These are phyloP conservation scores for Draba incana DNA, from an alignment of 345 rosid genomes.

Conservation along the genomic window DNA sequence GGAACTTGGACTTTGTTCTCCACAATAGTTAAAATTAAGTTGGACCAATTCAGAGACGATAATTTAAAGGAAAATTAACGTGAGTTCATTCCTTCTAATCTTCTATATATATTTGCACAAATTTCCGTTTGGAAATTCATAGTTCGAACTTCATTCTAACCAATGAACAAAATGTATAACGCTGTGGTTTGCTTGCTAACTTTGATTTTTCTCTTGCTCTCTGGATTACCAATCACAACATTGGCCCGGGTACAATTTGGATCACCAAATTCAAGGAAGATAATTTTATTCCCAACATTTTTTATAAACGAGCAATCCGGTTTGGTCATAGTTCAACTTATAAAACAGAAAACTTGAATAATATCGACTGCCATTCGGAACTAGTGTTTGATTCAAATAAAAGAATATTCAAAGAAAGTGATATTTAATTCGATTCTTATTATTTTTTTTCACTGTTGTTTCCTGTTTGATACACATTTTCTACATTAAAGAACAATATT, in stretches of 20 bases:
- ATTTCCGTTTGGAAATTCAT: not conserved
- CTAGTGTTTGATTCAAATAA: too few relatives aligned
- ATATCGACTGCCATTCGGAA: too few relatives aligned
- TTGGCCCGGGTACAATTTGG: constrained; percentile 10
- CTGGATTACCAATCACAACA: not conserved
- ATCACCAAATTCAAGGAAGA: not conserved
- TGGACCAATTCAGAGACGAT: constrained; percentile 1
- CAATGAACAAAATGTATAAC: constrained; percentile 4
- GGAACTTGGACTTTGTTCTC: not conserved
- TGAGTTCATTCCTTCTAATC: not conserved
- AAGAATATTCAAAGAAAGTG: not conserved
- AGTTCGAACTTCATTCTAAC: too few relatives aligned
- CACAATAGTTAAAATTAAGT: not conserved
- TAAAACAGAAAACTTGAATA: too few relatives aligned
- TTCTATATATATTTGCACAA: constrained; percentile 1
- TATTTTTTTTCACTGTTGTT: too few relatives aligned
- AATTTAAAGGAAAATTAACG: not conserved
- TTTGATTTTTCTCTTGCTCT: constrained; percentile 11
- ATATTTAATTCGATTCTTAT: too few relatives aligned
- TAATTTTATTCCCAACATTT: too few relatives aligned
- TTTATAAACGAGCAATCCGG: too few relatives aligned
- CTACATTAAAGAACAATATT: too few relatives aligned
- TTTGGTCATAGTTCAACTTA: not conserved
- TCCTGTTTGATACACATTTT: too few relatives aligned
- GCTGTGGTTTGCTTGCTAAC: not conserved